Evolutionary conservation across 306 rosid genomes (phyloP), one percentile per base, ranked within the genome.

Genomic region (Astragalus glycyphyllos): DNA sequence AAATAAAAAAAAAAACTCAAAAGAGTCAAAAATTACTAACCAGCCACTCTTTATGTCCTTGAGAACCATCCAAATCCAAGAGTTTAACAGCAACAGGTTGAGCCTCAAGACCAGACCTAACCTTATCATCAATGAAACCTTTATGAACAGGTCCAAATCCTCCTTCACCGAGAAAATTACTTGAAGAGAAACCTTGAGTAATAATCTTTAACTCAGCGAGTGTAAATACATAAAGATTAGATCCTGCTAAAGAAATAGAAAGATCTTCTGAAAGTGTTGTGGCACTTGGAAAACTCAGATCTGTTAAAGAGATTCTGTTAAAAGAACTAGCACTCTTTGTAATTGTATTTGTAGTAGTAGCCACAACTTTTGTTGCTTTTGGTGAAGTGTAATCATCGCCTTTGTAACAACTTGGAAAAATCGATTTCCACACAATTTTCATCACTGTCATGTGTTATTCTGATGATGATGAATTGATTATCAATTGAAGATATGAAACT

Each of bases 31-130:
- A 26, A 26, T 9, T 40, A 40, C 45, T 40, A 8, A 95, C 99
- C 99, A 95, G 71, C 99, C 99, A 95, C 86, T 95, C 99, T 32
- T 81, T 81, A 29, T 95, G 99, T n/a, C 99, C 99, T 51, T 95
- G 99, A 0, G 86, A 0, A 9, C 99, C 99, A 69, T 89, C 97
- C 90, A 89, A 74, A 58, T 95, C 90, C 73, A 95, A 65, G 55
- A 86, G 90, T 86, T 95, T 95, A 6, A 95, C 96, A 11, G 99
- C 99, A 3, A 91, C 99, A 2, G 99, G 88, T 69, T 91, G 99
- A 61, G 99, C 87, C 78, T 83, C 72, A 34, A 95, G 82, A 38
- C 92, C 90, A 10, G 78, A 81, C 46, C 96, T 80, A 17, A 95
- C 69, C 84, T 87, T 95, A 55, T 95, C 99, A 59, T 91, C 99